Conservation (phyloP, 768 basidiomycete species). For the Hemileccinum rubropunctum region DNA sequence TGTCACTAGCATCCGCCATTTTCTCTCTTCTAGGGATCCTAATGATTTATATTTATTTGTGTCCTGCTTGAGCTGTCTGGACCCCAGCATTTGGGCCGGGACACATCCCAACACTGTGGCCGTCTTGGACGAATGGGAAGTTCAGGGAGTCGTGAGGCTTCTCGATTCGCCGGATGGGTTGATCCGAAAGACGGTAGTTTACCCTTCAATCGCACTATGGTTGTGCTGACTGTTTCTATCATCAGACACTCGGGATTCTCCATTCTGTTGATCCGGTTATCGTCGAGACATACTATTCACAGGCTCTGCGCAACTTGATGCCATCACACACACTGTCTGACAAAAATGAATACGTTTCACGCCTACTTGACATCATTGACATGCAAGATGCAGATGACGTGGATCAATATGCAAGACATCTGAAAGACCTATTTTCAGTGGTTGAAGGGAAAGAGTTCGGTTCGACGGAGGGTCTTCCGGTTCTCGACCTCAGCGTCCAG, state of each 20-base stretch:
- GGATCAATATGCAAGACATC: slow-evolving; percentile 52
- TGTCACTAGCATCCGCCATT: slow-evolving; percentile 48
- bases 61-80: slow-evolving; percentile 56
- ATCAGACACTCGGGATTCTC: slow-evolving; percentile 61
- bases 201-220: neutral
- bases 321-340: slow-evolving; percentile 32
- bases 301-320: slow-evolving; percentile 39
- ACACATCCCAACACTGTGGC: slow-evolving; percentile 46
- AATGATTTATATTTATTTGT: slow-evolving; percentile 70
- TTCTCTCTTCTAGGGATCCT: slow-evolving; percentile 54
- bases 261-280: slow-evolving; percentile 56
- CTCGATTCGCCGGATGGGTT: slow-evolving; percentile 57
- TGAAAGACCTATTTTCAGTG: slow-evolving; percentile 41
- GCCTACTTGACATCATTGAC: slow-evolving; percentile 56
- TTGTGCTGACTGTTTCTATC: slow-evolving; percentile 5
- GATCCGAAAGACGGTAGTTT: slow-evolving; percentile 59
- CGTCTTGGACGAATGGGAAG: slow-evolving; percentile 68
- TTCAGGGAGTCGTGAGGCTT: slow-evolving; percentile 66
- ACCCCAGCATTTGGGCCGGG: slow-evolving; percentile 68
- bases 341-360: slow-evolving; percentile 40
- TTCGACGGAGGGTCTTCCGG: slow-evolving; percentile 30
- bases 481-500: slow-evolving; percentile 60
- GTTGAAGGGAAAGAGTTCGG: slow-evolving; percentile 34
- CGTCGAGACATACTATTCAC: slow-evolving; percentile 52
- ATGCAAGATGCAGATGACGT: slow-evolving; percentile 48